Base-by-base conservation (phyloP, 805 yeast species). In the Starmerella asiatica region DNA sequence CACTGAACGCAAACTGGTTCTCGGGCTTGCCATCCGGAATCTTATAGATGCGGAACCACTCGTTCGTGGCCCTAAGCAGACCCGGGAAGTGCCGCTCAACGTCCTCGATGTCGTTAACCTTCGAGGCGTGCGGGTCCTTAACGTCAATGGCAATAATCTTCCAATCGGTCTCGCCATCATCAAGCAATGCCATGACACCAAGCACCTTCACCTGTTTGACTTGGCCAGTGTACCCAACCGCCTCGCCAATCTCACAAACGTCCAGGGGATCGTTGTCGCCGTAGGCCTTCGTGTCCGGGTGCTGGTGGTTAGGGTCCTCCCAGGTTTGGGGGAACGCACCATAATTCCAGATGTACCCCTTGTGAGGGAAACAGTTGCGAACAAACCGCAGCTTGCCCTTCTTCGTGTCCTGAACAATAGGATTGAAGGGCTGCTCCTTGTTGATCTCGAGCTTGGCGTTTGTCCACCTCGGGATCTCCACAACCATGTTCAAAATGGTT, bases 241-340 rank as follows among this genome's bases (percentile, higher is more conserved):
- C 49, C 32, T 71, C 65, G 17, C 94, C 93, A 43, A 88, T 83
- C 55, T 88, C 98, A 56, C 94, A 76, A 34, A 86, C 86, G 56
- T 88, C 98, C 46, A 88, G 64, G 3, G 98, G 98, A 61, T 88
- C 98, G 56, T 84, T 82, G 63, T 88, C 98, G 45, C 98, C 98
- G 45, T 62, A 61, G 27, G 68, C 70, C 55, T 63, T 68, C 43
- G 71, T 64, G 44, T 58, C 68, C 23, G 61, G 57, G 51, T 62
- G 66, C 40, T 49, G 54, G 38, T 64, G 65, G 43, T 77, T 72
- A n/a, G 93, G 93, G 56, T 91, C 93, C 62, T 88, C 98, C 97
- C 97, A 88, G 3, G 97, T 88, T 64, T 88, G 96, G 51, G 97
- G 97, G 74, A 88, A 80, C 36, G 96, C 96, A 62, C 97, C 98